phyloP scores from a whole-genome alignment of 2,329 filamentous ascomycete genomes.

The Colletotrichum truncatum region DNA sequence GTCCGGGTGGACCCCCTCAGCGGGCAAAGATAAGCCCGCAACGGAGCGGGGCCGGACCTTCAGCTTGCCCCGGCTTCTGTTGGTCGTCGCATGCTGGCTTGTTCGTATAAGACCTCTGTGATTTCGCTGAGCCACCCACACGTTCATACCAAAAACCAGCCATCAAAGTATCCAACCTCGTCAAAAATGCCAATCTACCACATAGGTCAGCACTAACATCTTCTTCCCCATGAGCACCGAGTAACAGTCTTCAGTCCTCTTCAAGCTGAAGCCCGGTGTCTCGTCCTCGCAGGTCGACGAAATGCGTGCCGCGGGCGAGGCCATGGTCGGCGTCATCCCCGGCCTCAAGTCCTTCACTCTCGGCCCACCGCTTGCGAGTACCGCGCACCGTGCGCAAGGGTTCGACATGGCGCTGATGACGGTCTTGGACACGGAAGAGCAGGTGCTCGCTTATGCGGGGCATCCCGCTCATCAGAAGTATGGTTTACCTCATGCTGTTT shows the following conservation, averaged over 20 bases:
- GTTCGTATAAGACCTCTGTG: neutral
- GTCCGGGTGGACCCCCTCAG: no score
- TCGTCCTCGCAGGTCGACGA: neutral
- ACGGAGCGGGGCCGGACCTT: neutral
- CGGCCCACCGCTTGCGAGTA: slow-evolving; percentile 27
- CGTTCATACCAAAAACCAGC: neutral
- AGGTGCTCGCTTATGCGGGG: slow-evolving; percentile 29
- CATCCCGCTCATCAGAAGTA: slow-evolving; percentile 31
- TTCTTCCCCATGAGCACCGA: no score
- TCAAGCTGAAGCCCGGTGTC: slow-evolving; percentile 25
- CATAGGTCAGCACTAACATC: neutral
- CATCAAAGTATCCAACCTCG: no score
- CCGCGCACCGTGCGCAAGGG: slow-evolving; percentile 26
- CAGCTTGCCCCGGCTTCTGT: neutral
- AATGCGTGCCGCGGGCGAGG: neutral
- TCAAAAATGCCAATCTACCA: slow-evolving; percentile 21
- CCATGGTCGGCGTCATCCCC: slow-evolving; percentile 11
- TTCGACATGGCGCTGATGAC: slow-evolving; percentile 32
- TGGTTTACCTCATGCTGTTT: neutral
- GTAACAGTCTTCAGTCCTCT: slow-evolving; percentile 1
- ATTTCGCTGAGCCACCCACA: neutral
- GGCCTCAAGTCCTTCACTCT: neutral
- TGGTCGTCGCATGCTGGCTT: no score
- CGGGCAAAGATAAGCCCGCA: neutral
- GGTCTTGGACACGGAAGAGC: slow-evolving; percentile 31